phyloP scores from a whole-genome alignment of 139 green algal genomes.

The Gonium pectorale region DNA sequence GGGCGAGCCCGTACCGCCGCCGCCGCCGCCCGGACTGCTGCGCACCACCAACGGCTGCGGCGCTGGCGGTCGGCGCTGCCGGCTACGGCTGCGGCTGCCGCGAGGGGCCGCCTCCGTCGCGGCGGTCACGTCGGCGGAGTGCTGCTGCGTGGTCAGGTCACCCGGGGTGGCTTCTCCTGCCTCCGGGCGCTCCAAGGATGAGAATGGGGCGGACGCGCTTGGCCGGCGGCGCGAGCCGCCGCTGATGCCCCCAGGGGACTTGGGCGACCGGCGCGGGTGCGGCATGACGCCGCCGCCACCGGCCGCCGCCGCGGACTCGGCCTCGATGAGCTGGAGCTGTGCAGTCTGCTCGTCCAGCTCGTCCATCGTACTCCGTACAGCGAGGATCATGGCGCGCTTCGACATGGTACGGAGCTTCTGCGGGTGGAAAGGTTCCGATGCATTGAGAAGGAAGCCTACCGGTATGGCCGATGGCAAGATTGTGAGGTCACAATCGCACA shows the following conservation, averaged over 20 bases:
- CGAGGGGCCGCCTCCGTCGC: neutral
- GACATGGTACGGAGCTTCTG: slow-evolving; percentile 34
- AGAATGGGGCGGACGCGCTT: too few relatives aligned
- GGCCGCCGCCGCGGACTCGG: neutral
- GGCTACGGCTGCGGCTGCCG: too few relatives aligned
- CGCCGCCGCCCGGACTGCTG: too few relatives aligned
- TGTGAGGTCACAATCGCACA: too few relatives aligned
- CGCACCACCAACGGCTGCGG: too few relatives aligned
- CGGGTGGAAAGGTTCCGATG: neutral
- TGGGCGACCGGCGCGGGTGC: neutral
- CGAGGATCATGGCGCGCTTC: slow-evolving; percentile 53
- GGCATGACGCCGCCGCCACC: neutral
- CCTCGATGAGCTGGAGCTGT: neutral
- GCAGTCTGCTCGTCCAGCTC: neutral
- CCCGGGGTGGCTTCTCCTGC: neutral
- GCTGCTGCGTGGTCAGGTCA: neutral
- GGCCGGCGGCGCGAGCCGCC: neutral
- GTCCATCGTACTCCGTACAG: slow-evolving; percentile 33
- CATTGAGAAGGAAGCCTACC: neutral
- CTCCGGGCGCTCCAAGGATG: too few relatives aligned
- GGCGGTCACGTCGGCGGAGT: neutral
- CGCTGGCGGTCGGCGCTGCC: too few relatives aligned
- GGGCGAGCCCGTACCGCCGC: too few relatives aligned
- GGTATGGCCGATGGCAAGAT: neutral
- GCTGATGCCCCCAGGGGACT: neutral